Evolutionary conservation across 129 eudicot genomes (phyloP).

Genomic region (Tagetes erecta): DNA sequence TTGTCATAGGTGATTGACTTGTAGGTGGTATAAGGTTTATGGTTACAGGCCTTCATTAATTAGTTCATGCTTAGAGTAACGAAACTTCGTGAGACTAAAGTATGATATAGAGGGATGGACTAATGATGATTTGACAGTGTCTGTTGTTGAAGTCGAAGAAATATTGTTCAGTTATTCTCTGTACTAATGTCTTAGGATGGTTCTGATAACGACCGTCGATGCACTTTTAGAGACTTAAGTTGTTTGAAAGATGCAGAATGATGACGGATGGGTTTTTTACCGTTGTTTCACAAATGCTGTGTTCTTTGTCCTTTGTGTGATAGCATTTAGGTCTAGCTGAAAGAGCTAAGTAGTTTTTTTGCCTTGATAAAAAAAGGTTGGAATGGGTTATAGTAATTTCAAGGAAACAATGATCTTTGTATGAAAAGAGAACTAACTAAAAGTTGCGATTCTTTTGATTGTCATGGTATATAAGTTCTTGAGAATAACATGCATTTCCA

Average conservation of each 20-base stretch:
- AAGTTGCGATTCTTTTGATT: constrained; percentile 1
- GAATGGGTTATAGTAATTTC: neutral
- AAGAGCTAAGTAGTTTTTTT: neutral
- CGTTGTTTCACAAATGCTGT: neutral
- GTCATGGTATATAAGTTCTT: neutral
- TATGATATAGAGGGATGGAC: constrained; percentile 13
- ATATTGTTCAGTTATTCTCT: too few relatives aligned
- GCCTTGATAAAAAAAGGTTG: neutral
- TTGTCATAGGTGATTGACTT: constrained; percentile 11
- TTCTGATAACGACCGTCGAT: constrained; percentile 12
- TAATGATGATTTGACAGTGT: constrained; percentile 18
- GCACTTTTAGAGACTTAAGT: constrained; percentile 12
- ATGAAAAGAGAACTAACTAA: neutral
- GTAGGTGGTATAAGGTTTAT: constrained; percentile 21
- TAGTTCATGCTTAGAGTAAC: neutral
- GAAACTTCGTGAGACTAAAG: neutral
- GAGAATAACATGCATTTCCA: constrained; percentile 12
- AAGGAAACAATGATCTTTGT: constrained; percentile 2
- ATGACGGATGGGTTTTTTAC: neutral
- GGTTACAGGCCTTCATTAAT: neutral
- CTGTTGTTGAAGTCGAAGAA: constrained; percentile 11
- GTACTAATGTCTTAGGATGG: constrained; percentile 1
- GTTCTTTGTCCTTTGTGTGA: constrained; percentile 8
- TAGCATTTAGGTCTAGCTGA: neutral
- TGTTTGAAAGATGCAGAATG: constrained; percentile 7